Percentiles rank a stretch among this genome's conserved stretches.
phyloP scores from a whole-genome alignment of 2,329 filamentous ascomycete genomes.

The Aspergillus piperis region DNA sequence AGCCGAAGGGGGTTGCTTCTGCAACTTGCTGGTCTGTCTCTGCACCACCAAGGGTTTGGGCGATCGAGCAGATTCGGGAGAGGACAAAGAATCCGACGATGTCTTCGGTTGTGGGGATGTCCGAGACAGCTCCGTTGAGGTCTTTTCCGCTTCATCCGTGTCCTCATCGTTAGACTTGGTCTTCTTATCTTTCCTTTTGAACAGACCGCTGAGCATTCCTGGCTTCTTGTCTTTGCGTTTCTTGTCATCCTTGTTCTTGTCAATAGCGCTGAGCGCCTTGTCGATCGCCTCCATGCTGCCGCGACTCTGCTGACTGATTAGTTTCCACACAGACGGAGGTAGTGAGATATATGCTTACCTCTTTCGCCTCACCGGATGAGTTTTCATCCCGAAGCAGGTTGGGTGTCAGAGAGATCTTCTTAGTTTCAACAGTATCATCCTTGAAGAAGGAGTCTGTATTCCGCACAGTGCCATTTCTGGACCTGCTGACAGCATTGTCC shows the following conservation, averaged over 20 bases:
- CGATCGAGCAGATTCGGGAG: conserved; percentile 36
- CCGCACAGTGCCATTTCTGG: conserved; percentile 80
- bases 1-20: conserved; percentile 63
- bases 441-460: conserved; percentile 98
- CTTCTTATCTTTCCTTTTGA: conserved; percentile 67
- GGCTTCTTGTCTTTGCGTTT: conserved; percentile 72
- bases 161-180: conserved; percentile 50
- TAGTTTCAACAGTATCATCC: conserved; percentile 90
- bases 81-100: conserved; percentile 44
- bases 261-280: conserved; percentile 63
- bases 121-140: conserved; percentile 60
- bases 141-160: conserved; percentile 57
- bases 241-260: conserved; percentile 71
- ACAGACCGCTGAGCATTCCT: conserved; percentile 70
- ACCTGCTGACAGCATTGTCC: conserved; percentile 51
- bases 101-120: conserved; percentile 48
- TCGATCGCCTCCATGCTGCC: conserved; percentile 76
- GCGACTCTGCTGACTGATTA: conserved; percentile 51
- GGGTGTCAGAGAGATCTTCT: conserved; percentile 95
- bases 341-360: conserved; percentile 30
- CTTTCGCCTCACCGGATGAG: conserved; percentile 39
- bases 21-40: conserved; percentile 66
- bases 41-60: conserved; percentile 47
- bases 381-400: conserved; percentile 82
- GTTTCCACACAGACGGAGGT: conserved; percentile 10